Evolutionary conservation across 2,329 filamentous ascomycete genomes (phyloP).

Genomic region (Phyllosticta capitalensis): DNA sequence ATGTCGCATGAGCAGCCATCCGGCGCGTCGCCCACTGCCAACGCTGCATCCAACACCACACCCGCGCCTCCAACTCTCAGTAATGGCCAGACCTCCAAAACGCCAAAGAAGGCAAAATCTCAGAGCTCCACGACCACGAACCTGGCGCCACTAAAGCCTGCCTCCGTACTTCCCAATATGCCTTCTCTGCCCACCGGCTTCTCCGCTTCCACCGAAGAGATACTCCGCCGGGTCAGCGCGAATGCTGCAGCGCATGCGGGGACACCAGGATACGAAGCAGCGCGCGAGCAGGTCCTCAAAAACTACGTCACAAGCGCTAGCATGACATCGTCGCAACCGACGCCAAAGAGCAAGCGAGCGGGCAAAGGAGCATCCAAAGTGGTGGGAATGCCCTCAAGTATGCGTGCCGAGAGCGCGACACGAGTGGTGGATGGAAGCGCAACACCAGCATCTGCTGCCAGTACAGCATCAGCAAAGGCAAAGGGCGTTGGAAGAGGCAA

Average conservation of each 20-base stretch:
- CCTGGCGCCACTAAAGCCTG: conserved; percentile 1
- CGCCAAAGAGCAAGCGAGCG: conserved; percentile 21
- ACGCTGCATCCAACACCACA: conserved; percentile 3
- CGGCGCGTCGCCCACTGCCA: conserved; percentile 5
- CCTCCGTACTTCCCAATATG: not conserved
- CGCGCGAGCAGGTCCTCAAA: conserved; percentile 36
- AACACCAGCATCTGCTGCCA: conserved; percentile 14
- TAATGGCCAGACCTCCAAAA: conserved; percentile 1
- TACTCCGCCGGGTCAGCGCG: conserved; percentile 29
- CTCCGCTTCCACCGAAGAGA: conserved; percentile 33
- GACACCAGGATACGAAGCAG: conserved; percentile 36
- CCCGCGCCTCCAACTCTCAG: conserved; percentile 5
- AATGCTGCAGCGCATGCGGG: conserved; percentile 24
- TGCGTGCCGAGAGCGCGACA: conserved; percentile 24
- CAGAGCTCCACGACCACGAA: not conserved
- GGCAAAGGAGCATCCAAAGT: conserved; percentile 18
- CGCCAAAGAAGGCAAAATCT: not conserved
- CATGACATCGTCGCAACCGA: conserved; percentile 28
- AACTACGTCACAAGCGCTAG: conserved; percentile 37
- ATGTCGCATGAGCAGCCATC: conserved; percentile 7
- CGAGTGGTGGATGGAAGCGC: conserved; percentile 14
- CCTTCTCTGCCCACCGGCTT: conserved; percentile 15
- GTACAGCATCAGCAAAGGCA: conserved; percentile 19
- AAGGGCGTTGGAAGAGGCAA: conserved; percentile 32
- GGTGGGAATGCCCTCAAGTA: conserved; percentile 20